Evolutionary conservation across 495 filamentous ascomycete species (phyloP).

Genomic region (Neurospora terricola): DNA sequence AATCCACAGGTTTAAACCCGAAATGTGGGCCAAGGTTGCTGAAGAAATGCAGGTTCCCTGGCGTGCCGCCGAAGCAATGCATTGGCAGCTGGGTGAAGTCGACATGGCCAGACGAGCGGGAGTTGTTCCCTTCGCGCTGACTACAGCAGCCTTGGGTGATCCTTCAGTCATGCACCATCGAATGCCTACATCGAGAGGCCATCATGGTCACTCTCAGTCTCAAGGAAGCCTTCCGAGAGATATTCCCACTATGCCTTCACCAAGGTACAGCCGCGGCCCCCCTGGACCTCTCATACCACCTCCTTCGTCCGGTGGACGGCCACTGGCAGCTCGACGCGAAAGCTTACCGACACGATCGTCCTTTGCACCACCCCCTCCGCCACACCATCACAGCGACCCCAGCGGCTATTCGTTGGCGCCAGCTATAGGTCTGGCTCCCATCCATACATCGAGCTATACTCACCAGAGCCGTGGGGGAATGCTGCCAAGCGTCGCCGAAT

Average conservation of each 20-base stretch:
- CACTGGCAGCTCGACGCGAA: slow-evolving; percentile 34
- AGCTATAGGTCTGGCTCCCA: slow-evolving; percentile 35
- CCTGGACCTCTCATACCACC: slow-evolving; percentile 13
- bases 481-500: slow-evolving; percentile 43
- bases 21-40: slow-evolving; percentile 93
- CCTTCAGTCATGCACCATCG: slow-evolving; percentile 32
- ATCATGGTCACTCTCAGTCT: slow-evolving; percentile 34
- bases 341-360: slow-evolving; percentile 31
- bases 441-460: slow-evolving; percentile 21
- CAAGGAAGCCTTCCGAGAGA: slow-evolving; percentile 36
- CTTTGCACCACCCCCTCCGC: slow-evolving; percentile 13
- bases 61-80: slow-evolving; percentile 93
- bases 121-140: slow-evolving; percentile 66
- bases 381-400: slow-evolving; percentile 5
- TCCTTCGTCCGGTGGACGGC: slow-evolving; percentile 10
- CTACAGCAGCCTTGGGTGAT: slow-evolving; percentile 48
- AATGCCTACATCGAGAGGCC: slow-evolving; percentile 25
- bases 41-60: slow-evolving; percentile 95
- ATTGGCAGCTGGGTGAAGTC: slow-evolving; percentile 88
- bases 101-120: slow-evolving; percentile 91
- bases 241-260: slow-evolving; percentile 20
- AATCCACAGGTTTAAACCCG: slow-evolving; percentile 70
- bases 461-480: slow-evolving; percentile 20
- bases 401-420: slow-evolving; percentile 12
- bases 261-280: slow-evolving; percentile 26